phyloP scores from a whole-genome alignment of 768 basidiomycete species.

The Russula dissimulans region DNA sequence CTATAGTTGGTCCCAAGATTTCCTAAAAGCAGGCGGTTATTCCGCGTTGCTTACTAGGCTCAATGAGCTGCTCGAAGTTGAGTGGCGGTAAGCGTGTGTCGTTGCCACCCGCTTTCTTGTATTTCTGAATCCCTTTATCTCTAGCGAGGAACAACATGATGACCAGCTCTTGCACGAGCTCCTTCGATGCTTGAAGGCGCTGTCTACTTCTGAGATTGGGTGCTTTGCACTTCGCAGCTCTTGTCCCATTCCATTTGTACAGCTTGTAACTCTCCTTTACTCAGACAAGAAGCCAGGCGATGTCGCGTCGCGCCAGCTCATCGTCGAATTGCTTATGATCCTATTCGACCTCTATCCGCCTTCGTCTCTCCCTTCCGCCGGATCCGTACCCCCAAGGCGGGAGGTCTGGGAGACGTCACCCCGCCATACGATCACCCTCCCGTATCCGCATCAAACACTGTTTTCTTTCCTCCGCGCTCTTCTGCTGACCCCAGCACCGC shows the following conservation, averaged over 20 bases:
- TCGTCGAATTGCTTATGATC: slow-evolving; percentile 77
- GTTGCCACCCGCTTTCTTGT: neutral
- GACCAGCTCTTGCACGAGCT: slow-evolving; percentile 90
- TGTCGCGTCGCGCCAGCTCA: slow-evolving; percentile 79
- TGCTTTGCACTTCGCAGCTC: slow-evolving; percentile 85
- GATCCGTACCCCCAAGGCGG: slow-evolving; percentile 21
- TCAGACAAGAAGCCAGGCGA: slow-evolving; percentile 99
- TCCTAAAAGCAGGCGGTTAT: slow-evolving; percentile 79
- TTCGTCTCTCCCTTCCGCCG: slow-evolving; percentile 50
- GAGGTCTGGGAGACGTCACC: slow-evolving; percentile 28
- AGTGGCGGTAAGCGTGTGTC: slow-evolving; percentile 70
- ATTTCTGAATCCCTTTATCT: neutral
- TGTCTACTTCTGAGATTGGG: slow-evolving; percentile 83
- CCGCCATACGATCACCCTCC: slow-evolving; percentile 52
- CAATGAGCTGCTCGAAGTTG: slow-evolving; percentile 87
- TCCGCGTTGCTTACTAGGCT: slow-evolving; percentile 71
- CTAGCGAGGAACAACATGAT: slow-evolving; percentile 94
- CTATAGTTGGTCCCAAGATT: slow-evolving; percentile 81
- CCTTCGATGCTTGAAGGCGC: slow-evolving; percentile 86
- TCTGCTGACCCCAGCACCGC: slow-evolving; percentile 64
- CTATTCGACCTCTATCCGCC: slow-evolving; percentile 85
- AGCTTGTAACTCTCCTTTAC: slow-evolving; percentile 77
- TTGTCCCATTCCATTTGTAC: slow-evolving; percentile 79
- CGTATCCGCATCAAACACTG: slow-evolving; percentile 60
- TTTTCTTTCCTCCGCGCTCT: slow-evolving; percentile 69